Conservation (phyloP, 2,329 filamentous ascomycete species). For the Aureobasidium sp. region DNA sequence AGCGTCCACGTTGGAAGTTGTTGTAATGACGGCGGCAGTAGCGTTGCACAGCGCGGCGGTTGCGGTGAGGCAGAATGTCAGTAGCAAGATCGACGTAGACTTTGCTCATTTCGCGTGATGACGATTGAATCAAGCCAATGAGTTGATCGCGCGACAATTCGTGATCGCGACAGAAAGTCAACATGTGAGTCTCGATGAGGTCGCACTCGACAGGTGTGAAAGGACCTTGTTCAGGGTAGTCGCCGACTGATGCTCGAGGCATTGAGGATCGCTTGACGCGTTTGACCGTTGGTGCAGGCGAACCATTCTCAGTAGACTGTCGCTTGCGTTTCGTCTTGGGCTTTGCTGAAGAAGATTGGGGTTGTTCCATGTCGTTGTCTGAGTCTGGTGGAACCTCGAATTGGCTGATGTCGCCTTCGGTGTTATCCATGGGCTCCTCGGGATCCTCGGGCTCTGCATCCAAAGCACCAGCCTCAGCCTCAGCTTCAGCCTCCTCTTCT, state of each 20-base stretch:
- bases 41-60: slow-evolving; percentile 28
- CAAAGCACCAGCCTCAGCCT: slow-evolving; percentile 1
- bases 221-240: slow-evolving; percentile 5
- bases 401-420: slow-evolving; percentile 4
- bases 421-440: not conserved
- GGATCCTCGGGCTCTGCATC: slow-evolving; percentile 4
- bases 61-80: slow-evolving; percentile 11
- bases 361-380: not conserved
- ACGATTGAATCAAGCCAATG: slow-evolving; percentile 13
- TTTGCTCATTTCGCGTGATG: slow-evolving; percentile 9
- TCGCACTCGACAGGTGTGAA: slow-evolving; percentile 15
- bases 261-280: slow-evolving; percentile 4
- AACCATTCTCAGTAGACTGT: not conserved
- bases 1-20: slow-evolving; percentile 53
- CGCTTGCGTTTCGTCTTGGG: slow-evolving; percentile 16
- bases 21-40: slow-evolving; percentile 57
- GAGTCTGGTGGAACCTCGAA: slow-evolving; percentile 9
- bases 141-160: not conserved
- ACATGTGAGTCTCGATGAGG: slow-evolving; percentile 9
- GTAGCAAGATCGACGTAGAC: not conserved
- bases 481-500: slow-evolving; percentile 12
- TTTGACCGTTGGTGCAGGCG: slow-evolving; percentile 1
- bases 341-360: slow-evolving; percentile 7
- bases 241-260: not conserved
- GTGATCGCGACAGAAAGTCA: not conserved